Evolutionary conservation across 345 rosid genomes (phyloP).

Genomic region (Melaleuca quinquenervia): DNA sequence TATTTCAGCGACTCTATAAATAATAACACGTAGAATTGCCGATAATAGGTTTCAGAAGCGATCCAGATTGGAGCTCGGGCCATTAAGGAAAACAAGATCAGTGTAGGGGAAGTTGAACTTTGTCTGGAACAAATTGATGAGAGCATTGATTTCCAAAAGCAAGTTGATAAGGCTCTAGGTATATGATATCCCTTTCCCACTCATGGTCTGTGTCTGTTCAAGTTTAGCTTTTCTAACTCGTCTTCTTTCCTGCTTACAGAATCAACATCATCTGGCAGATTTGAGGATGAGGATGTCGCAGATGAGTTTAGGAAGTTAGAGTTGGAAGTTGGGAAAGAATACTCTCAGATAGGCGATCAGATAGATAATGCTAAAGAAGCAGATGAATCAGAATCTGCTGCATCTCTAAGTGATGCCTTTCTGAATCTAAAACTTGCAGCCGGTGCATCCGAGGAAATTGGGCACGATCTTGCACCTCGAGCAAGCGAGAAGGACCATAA

Average conservation of each 20-base stretch:
- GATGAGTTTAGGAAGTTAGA: conserved; percentile 68
- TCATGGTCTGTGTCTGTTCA: background rate
- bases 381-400: conserved; percentile 19
- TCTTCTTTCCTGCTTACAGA: conserved; percentile 22
- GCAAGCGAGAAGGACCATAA: background rate
- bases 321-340: conserved; percentile 41
- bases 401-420: conserved; percentile 35
- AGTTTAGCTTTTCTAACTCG: background rate
- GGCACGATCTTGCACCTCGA: background rate
- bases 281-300: conserved; percentile 65
- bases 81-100: conserved; percentile 54
- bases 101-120: conserved; percentile 63
- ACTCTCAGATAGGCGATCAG: background rate
- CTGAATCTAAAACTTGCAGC: conserved; percentile 47
- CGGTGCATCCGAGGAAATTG: conserved; percentile 1
- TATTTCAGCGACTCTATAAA: background rate
- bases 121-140: conserved; percentile 75
- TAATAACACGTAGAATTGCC: background rate
- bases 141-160: conserved; percentile 53
- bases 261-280: conserved; percentile 21
- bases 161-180: conserved; percentile 67
- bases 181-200: background rate
- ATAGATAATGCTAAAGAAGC: background rate
- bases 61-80: conserved; percentile 72
- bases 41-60: conserved; percentile 68